Evolutionary conservation across 768 basidiomycete genomes (phyloP).

Genomic region (Lanmaoa pseudosensibilis): DNA sequence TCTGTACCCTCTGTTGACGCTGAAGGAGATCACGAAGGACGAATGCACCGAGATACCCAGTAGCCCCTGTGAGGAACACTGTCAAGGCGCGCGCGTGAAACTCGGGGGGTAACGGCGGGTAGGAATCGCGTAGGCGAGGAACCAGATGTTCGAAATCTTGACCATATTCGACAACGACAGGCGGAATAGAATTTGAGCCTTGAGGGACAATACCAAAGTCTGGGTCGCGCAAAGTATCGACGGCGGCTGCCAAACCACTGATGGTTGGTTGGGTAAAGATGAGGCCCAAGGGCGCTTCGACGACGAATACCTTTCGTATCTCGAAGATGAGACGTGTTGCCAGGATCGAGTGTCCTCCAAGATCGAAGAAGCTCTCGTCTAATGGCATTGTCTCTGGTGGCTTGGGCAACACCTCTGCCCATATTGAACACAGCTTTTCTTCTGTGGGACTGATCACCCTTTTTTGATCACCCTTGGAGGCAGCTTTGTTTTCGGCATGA

Average conservation of each 20-base stretch:
- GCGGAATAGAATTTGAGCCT: conserved; percentile 21
- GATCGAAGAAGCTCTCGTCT: conserved; percentile 96
- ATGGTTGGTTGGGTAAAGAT: conserved; percentile 93
- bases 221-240: conserved; percentile 72
- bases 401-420: conserved; percentile 78
- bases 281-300: conserved; percentile 87
- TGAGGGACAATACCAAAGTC: conserved; percentile 72
- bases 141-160: conserved; percentile 71
- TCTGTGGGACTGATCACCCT: conserved; percentile 66
- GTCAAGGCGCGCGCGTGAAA: conserved; percentile 58
- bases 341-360: conserved; percentile 97
- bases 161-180: conserved; percentile 63
- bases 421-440: conserved; percentile 78
- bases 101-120: conserved; percentile 59
- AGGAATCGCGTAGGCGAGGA: conserved; percentile 56
- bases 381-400: conserved; percentile 75
- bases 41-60: conserved; percentile 95
- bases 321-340: conserved; percentile 97
- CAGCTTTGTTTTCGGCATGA: conserved; percentile 40
- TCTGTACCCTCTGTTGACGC: conserved; percentile 60
- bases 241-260: conserved; percentile 65
- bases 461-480: conserved; percentile 29
- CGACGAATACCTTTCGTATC: conserved; percentile 87
- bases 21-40: conserved; percentile 78
- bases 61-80: conserved; percentile 94